phyloP scores from a whole-genome alignment of 2,329 filamentous ascomycete genomes.

The Cladosporium sp. region DNA sequence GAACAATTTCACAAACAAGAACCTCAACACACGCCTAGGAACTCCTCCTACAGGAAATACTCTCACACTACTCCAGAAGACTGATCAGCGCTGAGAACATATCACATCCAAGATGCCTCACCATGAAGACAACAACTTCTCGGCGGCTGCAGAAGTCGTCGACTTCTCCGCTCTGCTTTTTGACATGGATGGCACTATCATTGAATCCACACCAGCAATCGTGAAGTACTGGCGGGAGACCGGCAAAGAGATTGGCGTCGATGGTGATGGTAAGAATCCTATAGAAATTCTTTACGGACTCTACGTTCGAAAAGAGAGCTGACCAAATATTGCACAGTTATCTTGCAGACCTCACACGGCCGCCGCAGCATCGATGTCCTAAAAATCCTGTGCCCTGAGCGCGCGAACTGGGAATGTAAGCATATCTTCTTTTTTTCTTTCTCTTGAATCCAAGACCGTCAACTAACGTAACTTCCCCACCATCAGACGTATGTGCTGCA shows the following conservation, averaged over 20 bases:
- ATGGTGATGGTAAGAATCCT: conserved; percentile 19
- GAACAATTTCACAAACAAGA: neutral
- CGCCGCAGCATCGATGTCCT: conserved; percentile 86
- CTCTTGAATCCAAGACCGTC: neutral
- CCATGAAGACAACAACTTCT: conserved; percentile 41
- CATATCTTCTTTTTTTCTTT: neutral
- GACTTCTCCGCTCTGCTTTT: conserved; percentile 58
- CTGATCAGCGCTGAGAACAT: neutral
- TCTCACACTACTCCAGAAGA: neutral
- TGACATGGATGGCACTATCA: conserved; percentile 82
- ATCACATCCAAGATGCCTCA: conserved; percentile 27
- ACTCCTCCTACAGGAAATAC: neutral
- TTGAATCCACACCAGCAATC: conserved; percentile 77
- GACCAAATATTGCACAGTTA: conserved; percentile 42
- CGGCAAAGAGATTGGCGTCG: conserved; percentile 77
- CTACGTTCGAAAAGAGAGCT: neutral
- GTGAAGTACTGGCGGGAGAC: conserved; percentile 77
- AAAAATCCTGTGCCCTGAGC: conserved; percentile 74
- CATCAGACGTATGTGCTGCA: conserved; percentile 73
- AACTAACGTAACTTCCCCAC: neutral
- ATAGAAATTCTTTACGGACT: neutral
- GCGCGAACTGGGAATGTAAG: conserved; percentile 80
- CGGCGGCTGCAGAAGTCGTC: conserved; percentile 44
- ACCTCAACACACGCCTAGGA: neutral
- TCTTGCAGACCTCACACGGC: conserved; percentile 89